Base-by-base conservation (phyloP, 352 stramenopile species). In the Phytophthora kernoviae region DNA sequence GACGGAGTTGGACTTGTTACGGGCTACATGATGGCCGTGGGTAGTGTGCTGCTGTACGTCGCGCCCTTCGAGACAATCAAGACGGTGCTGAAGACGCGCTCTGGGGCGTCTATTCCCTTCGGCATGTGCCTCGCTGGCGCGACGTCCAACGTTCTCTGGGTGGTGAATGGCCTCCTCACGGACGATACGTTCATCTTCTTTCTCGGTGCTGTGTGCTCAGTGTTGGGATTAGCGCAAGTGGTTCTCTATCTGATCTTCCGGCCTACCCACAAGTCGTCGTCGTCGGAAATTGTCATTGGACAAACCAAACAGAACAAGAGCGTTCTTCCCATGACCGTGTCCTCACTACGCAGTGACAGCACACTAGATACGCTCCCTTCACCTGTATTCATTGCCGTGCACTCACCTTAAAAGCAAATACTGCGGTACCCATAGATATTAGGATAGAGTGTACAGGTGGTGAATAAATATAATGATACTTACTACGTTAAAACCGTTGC, bases 111-210 rank as follows among this genome's bases (percentile, higher is more conserved):
- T 4, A 75, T 75, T 26, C 67, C 62, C 1, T 66, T 75, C 27
- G 36, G 63, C 0, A 72, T 75, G 62, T 69, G 62, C 15, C 57
- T 60, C 9, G 54, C 50, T 6, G 55, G 61, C 20, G 44, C 58
- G 21, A 60, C 44, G 24, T 63, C 65, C 48, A 71, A 67, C 30
- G 39, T 58, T 10, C 54, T 78, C 24, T 84, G 75, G 75, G 58
- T 81, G 60, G 20, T 75, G 24, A 73, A 80, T 37, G 65, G 62
- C 4, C 26, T 79, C 34, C 44, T 81, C 18, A 63, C 57, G 7
- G 49, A 32, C 49, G 75, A 84, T 59, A 58, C 64, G 45, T 74
- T 84, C 56, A 64, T 83, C 17, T 66, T 70, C 22, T 50, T 75
- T 10, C 61, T 69, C 21, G 60, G 58, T 40, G 55, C 61, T 0